Conservation (phyloP, 768 basidiomycete genomes). For the Naganishia vaughanmartiniae region DNA sequence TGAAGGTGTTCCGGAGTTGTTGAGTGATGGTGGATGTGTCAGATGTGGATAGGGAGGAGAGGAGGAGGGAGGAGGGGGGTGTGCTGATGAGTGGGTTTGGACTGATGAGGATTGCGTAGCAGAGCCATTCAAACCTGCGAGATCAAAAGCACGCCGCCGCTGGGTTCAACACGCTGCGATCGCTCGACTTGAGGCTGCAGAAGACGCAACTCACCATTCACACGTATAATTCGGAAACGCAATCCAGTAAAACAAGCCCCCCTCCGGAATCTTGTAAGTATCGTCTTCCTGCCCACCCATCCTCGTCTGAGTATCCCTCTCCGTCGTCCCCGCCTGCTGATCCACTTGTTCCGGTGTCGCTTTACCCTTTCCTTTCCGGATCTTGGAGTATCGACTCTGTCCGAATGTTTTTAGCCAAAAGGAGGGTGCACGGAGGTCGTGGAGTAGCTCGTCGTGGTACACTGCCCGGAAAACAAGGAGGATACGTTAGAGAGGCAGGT, state of each 20-base stretch:
- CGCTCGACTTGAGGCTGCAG: background rate
- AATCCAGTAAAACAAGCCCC: conserved; percentile 69
- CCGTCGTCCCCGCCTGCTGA: conserved; percentile 35
- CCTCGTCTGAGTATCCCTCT: conserved; percentile 25
- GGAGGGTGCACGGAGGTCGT: conserved; percentile 64
- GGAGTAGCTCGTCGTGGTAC: conserved; percentile 82
- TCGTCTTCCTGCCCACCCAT: conserved; percentile 46
- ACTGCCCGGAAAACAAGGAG: conserved; percentile 51
- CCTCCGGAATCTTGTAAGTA: conserved; percentile 61
- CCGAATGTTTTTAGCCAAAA: conserved; percentile 13
- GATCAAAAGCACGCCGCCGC: background rate
- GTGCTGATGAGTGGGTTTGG: conserved; percentile 31
- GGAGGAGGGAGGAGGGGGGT: conserved; percentile 4
- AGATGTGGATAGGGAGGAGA: conserved; percentile 11
- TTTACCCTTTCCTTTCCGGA: conserved; percentile 20
- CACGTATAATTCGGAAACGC: conserved; percentile 92
- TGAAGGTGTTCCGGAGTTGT: background rate
- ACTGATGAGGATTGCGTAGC: conserved; percentile 72
- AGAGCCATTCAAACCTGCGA: conserved; percentile 75
- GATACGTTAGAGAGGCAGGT: background rate
- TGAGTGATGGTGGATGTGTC: background rate
- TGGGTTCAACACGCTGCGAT: background rate
- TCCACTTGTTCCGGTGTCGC: conserved; percentile 52
- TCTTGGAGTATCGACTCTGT: conserved; percentile 2
- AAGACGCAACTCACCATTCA: conserved; percentile 61